These are phyloP conservation scores for Tetrapyrgos nigripes DNA, from an alignment of 1,284 basidiomycete species.

Conservation along the genomic window DNA sequence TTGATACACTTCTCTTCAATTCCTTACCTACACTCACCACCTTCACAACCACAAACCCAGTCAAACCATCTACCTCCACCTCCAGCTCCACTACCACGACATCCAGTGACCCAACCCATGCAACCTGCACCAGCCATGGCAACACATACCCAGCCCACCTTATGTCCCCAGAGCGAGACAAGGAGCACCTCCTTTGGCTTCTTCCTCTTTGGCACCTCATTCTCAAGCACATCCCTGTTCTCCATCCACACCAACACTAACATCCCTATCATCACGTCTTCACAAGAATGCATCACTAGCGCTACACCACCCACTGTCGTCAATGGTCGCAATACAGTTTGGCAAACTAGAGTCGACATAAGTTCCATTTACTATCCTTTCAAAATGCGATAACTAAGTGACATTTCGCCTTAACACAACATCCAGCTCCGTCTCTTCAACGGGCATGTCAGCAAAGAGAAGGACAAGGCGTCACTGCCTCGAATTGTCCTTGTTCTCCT, in stretches of 20 bases:
- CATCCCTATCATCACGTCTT: constrained; percentile 77
- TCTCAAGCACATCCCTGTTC: background rate
- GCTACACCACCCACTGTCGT: constrained; percentile 52
- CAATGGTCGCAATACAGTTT: background rate
- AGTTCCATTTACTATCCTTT: too few species aligned
- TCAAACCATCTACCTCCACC: constrained; percentile 50
- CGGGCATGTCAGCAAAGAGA: too few species aligned
- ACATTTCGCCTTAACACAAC: too few species aligned
- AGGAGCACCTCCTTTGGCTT: constrained; percentile 35
- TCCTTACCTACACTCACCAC: constrained; percentile 37
- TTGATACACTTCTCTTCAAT: constrained; percentile 54
- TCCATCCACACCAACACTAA: background rate
- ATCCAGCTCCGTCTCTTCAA: too few species aligned
- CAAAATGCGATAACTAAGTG: too few species aligned
- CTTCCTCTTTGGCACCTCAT: constrained; percentile 31
- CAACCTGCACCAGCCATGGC: constrained; percentile 43
- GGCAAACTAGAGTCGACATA: too few species aligned
- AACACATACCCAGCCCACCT: constrained; percentile 84
- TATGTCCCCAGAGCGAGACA: constrained; percentile 75
- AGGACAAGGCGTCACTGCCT: constrained; percentile 2
- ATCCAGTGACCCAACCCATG: constrained; percentile 35
- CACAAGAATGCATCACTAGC: constrained; percentile 80
- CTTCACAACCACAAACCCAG: background rate
- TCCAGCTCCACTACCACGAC: constrained; percentile 70
- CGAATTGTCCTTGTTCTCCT: constrained; percentile 14